Conservation (phyloP, 148 eudicot species). For the Pharnaceum exiguum region DNA sequence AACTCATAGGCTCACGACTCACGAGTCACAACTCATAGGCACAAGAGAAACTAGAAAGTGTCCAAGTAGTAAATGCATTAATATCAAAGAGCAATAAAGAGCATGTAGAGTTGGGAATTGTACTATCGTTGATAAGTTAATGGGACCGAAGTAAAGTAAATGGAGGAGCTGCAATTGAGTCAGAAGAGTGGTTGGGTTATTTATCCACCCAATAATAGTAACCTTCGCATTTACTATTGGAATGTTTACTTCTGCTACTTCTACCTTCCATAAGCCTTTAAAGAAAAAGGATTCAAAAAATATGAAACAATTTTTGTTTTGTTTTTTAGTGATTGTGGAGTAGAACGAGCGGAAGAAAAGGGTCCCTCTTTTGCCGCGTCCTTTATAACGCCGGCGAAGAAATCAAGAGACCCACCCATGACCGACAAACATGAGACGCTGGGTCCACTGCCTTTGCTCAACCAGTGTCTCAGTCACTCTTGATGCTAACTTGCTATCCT, state of each 20-base stretch:
- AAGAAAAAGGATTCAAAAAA: not conserved
- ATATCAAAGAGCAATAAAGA: not conserved
- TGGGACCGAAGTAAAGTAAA: conserved; percentile 17
- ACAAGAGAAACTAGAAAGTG: too few species aligned
- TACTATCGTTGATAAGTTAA: conserved; percentile 4
- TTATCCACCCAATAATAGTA: conserved; percentile 27
- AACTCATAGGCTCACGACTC: too few species aligned
- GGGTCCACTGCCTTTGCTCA: not conserved
- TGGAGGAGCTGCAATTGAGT: conserved; percentile 16
- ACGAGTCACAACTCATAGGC: too few species aligned
- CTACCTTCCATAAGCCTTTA: not conserved
- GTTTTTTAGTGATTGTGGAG: not conserved
- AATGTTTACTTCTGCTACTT: conserved; percentile 4
- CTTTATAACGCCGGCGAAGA: conserved; percentile 17
- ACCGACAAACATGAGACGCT: not conserved
- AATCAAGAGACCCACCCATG: conserved; percentile 5
- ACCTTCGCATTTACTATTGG: conserved; percentile 5
- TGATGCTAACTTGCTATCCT: too few species aligned
- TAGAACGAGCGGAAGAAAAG: not conserved
- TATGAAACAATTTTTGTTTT: not conserved
- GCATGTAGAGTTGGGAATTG: conserved; percentile 1
- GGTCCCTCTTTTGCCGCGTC: conserved; percentile 11
- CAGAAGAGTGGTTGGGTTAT: conserved; percentile 32
- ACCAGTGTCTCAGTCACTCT: too few species aligned
- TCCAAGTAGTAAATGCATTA: not conserved